Percentiles rank a stretch among this genome's conserved stretches.
phyloP scores from a whole-genome alignment of 305 asterid species.

The Fraxinus paxiana region DNA sequence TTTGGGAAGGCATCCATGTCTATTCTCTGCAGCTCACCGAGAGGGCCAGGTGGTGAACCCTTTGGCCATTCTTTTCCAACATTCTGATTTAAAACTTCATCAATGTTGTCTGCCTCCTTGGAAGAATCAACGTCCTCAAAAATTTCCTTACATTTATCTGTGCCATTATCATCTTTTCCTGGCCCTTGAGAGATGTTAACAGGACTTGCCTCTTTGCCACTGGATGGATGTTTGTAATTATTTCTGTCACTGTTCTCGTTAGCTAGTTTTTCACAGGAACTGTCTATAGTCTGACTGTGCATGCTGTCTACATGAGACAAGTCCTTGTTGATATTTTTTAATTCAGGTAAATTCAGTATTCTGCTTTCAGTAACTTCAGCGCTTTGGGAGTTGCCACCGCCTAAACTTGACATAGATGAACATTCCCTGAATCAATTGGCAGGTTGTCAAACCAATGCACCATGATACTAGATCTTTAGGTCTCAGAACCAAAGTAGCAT shows the following conservation, averaged over 20 bases:
- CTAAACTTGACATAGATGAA: constrained; percentile 17
- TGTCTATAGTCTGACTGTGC: neutral
- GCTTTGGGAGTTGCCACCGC: constrained; percentile 9
- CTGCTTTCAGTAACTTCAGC: constrained; percentile 2
- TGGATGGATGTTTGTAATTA: constrained; percentile 2
- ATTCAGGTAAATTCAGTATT: neutral
- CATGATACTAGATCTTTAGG: neutral
- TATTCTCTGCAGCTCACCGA: constrained; percentile 1
- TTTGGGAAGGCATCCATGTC: neutral
- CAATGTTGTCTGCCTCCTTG: neutral
- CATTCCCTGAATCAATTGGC: constrained; percentile 30
- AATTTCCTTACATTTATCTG: neutral
- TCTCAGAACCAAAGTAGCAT: neutral
- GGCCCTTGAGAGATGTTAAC: neutral
- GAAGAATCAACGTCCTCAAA: neutral
- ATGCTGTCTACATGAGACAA: constrained; percentile 17
- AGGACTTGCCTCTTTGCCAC: constrained; percentile 5
- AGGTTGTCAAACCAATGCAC: constrained; percentile 9
- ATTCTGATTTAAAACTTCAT: neutral
- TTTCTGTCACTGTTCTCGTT: neutral
- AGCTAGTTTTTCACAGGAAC: constrained; percentile 11
- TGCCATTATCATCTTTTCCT: neutral
- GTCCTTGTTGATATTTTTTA: constrained; percentile 2
- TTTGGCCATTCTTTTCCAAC: constrained; percentile 5
- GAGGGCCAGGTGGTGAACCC: constrained; percentile 15